phyloP scores from a whole-genome alignment of 129 eudicot genomes.

The Ambrosia trifida region DNA sequence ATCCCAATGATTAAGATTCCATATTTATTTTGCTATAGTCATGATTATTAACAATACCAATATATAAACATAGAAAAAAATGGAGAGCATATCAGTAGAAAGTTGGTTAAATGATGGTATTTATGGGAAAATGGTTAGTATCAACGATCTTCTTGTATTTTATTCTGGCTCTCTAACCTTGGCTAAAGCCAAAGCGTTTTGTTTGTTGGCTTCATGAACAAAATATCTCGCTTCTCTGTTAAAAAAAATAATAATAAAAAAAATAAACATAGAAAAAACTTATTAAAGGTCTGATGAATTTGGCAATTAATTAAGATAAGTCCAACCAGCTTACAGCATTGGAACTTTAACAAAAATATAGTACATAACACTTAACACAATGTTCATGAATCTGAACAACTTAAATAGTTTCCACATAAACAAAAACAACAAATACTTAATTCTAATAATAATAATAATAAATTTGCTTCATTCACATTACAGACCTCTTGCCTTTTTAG shows the following conservation, averaged over 20 bases:
- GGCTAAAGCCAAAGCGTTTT: no score
- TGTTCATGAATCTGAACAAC: slow-evolving; percentile 22
- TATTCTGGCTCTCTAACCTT: no score
- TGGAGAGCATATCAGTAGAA: no score
- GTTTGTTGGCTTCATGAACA: no score
- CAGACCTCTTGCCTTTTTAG: slow-evolving; percentile 21
- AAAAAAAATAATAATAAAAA: no score
- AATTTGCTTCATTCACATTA: slow-evolving; percentile 19
- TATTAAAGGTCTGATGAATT: neutral
- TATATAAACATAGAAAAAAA: neutral
- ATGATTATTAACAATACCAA: neutral
- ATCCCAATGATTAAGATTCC: slow-evolving; percentile 18
- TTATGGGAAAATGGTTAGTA: no score
- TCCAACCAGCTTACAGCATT: slow-evolving; percentile 10
- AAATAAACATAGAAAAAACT: neutral
- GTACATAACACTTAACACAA: neutral
- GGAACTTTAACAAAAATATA: slow-evolving; percentile 10
- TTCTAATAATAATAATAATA: neutral
- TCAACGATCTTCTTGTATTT: no score
- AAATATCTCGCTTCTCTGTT: no score
- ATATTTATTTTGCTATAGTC: neutral
- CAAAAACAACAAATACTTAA: neutral
- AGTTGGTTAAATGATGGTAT: no score
- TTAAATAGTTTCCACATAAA: slow-evolving; percentile 8
- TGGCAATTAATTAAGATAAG: neutral